Conservation (phyloP, 306 rosid genomes). For the Sechiopsis laciniata region DNA sequence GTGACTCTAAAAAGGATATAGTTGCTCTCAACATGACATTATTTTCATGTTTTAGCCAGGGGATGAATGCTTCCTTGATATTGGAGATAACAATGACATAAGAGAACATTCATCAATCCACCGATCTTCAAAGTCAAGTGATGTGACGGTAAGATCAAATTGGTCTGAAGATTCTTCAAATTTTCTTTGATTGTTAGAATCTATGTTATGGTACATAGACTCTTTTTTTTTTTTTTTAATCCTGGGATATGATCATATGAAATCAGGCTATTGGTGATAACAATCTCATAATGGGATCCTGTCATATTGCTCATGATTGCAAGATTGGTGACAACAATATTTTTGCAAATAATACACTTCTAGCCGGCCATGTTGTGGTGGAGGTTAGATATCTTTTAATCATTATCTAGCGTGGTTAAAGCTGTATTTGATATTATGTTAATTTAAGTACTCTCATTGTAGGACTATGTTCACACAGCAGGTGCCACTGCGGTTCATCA, state of each 20-base stretch:
- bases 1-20: slow-evolving; percentile 6
- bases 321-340: slow-evolving; percentile 70
- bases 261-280: slow-evolving; percentile 72
- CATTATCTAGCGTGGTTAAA: slow-evolving; percentile 2
- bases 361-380: slow-evolving; percentile 85
- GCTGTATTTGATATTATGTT: neutral
- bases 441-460: slow-evolving; percentile 28
- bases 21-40: slow-evolving; percentile 7
- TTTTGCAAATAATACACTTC: slow-evolving; percentile 80
- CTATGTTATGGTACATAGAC: neutral
- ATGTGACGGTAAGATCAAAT: slow-evolving; percentile 54
- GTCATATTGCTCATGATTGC: slow-evolving; percentile 97
- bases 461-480: slow-evolving; percentile 86
- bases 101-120: slow-evolving; percentile 80
- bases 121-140: slow-evolving; percentile 75
- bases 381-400: slow-evolving; percentile 49
- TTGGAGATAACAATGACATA: slow-evolving; percentile 82
- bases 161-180: neutral
- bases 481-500: slow-evolving; percentile 85
- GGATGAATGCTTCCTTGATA: slow-evolving; percentile 73
- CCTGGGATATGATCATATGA: slow-evolving; percentile 10
- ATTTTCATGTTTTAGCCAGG: slow-evolving; percentile 48
- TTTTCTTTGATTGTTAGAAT: neutral
- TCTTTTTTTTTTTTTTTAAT: too few relatives aligned
- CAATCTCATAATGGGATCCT: slow-evolving; percentile 93